Percentiles rank a stretch among this genome's conserved stretches.
Conservation (phyloP, 1,284 basidiomycete species). For the Puccinia triticina region DNA sequence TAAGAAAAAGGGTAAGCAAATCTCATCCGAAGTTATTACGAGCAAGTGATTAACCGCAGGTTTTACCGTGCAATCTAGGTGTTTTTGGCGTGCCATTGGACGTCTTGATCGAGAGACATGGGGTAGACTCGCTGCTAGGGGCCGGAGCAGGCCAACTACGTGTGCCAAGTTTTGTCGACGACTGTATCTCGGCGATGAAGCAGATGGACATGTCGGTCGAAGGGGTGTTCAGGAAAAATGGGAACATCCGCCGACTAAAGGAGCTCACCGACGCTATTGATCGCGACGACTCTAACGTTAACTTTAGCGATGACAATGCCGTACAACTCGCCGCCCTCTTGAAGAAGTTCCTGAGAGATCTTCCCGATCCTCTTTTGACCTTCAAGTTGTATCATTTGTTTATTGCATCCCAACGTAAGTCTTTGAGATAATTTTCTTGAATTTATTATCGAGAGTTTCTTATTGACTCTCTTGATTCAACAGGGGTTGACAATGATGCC, state of each 20-base stretch:
- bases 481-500: constrained; percentile 71
- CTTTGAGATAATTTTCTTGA: background rate
- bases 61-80: constrained; percentile 17
- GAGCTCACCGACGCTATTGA: constrained; percentile 90
- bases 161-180: constrained; percentile 96
- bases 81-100: constrained; percentile 87
- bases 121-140: constrained; percentile 83
- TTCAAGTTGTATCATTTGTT: constrained; percentile 88
- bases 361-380: constrained; percentile 94
- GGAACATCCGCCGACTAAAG: constrained; percentile 90
- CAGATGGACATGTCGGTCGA: constrained; percentile 99
- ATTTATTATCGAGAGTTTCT: background rate
- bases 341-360: constrained; percentile 94
- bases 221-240: constrained; percentile 98
- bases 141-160: constrained; percentile 81
- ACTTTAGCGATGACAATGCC: constrained; percentile 89
- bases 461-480: constrained; percentile 22
- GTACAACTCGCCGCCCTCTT: constrained; percentile 95
- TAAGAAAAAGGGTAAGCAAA: constrained; percentile 56
- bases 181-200: constrained; percentile 95
- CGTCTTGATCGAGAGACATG: constrained; percentile 89
- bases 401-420: constrained; percentile 82
- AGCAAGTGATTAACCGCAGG: background rate
- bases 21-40: constrained; percentile 17
- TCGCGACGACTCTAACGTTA: constrained; percentile 72